These are phyloP conservation scores for Mucor racemosus DNA, from an alignment of 371 early-diverging fungal genomes.

Conservation along the genomic window DNA sequence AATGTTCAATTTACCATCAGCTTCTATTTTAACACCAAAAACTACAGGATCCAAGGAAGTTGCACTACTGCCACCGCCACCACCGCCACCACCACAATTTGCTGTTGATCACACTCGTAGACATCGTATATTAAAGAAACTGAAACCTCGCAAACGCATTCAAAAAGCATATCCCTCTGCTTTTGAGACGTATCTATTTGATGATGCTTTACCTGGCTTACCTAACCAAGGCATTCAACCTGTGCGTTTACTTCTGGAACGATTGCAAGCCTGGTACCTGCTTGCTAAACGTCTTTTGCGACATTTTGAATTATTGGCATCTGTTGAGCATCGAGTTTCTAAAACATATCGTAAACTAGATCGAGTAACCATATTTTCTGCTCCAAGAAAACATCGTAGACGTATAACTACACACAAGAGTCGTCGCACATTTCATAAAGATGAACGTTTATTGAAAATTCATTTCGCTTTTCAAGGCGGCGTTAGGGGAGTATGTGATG, in stretches of 20 bases:
- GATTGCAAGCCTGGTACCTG: slow-evolving; percentile 44
- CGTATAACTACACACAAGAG: neutral
- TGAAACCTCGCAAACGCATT: slow-evolving; percentile 15
- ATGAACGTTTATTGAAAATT: slow-evolving; percentile 21
- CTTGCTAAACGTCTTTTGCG: slow-evolving; percentile 33
- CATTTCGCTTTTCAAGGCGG: slow-evolving; percentile 38
- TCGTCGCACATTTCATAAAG: slow-evolving; percentile 3
- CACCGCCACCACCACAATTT: slow-evolving; percentile 36
- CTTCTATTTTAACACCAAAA: neutral
- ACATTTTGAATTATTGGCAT: slow-evolving; percentile 34
- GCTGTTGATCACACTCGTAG: slow-evolving; percentile 17
- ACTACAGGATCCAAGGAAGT: neutral
- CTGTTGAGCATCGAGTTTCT: slow-evolving; percentile 33
- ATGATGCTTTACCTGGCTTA: slow-evolving; percentile 18
- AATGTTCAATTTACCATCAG: slow-evolving; percentile 32
- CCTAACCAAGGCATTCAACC: slow-evolving; percentile 36
- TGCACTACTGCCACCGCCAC: slow-evolving; percentile 23
- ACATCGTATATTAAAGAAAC: neutral
- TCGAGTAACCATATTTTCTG: slow-evolving; percentile 15
- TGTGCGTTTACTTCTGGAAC: slow-evolving; percentile 34
- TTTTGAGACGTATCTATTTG: slow-evolving; percentile 31
- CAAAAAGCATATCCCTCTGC: slow-evolving; percentile 30
- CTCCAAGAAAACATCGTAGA: neutral
- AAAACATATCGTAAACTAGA: slow-evolving; percentile 38
- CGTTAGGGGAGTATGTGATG: slow-evolving; percentile 35